Base-by-base conservation (phyloP, 352 stramenopile genomes). In the Aphanomyces cochlioides region DNA sequence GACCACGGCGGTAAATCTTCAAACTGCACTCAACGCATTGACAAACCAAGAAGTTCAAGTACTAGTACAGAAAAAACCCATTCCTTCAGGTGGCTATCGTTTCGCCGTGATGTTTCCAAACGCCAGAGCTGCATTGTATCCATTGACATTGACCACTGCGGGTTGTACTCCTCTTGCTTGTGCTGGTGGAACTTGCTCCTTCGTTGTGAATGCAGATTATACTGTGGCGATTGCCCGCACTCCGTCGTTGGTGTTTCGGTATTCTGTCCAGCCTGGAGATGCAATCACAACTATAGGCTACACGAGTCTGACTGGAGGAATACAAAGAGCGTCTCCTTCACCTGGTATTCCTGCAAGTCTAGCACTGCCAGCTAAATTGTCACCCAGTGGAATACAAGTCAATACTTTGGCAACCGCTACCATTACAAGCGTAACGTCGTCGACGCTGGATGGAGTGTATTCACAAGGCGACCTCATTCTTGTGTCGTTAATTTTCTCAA, bases 381-480 rank as follows among this genome's bases (percentile, higher is more conserved):
- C n/a, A 56, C 71, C 3, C 34, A 39, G 7, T 45, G 67, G 8
- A 57, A 82, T 43, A 2, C 72, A 90, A n/a, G 70, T 89, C 0
- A 77, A 78, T 4, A 64, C 63, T 5, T 48, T 71, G 15, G 67
- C 70, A 38, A 80, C 83, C 4, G 82, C 85, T 3, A 73, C 70
- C 0, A 68, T 92, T 3, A 50, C 67, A 12, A 66, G 61, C 0
- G 81, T 94, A 0, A 83, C 74, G 21, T 81, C 82, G 0, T 72
- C 79, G 6, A 87, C 72, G 0, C 12, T 58, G 2, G 72, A 83
- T 45, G 85, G 77, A 36, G 81, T 67, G 0, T 95, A 95, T 69
- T 83, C 78, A 19, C 75, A 73, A 13, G 85, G 86, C 21, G 84
- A 93, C 50, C 74, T 83, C 0, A 78, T 95, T 34, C 66, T 86